Conservation (phyloP, 2,329 filamentous ascomycete species). For the Hyphodiscus sp. region DNA sequence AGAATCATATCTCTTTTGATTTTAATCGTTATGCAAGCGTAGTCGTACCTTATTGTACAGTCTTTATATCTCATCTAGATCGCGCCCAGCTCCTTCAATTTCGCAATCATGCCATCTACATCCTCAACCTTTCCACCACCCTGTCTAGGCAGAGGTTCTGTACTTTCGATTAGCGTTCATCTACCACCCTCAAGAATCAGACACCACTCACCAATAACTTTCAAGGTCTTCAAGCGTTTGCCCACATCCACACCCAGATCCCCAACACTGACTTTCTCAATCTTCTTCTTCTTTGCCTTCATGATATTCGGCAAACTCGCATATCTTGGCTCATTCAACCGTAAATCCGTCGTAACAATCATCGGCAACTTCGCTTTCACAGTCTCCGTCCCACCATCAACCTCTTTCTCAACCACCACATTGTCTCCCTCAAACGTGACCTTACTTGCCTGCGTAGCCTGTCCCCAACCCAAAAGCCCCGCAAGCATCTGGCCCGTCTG, state of each 20-base stretch:
- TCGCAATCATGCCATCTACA: slow-evolving; percentile 87
- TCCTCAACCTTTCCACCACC: slow-evolving; percentile 96
- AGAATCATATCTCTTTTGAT: too few relatives aligned
- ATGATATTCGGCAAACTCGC: slow-evolving; percentile 97
- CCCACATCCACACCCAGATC: slow-evolving; percentile 74
- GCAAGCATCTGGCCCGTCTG: slow-evolving; percentile 99
- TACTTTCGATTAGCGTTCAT: slow-evolving; percentile 30
- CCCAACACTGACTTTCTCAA: slow-evolving; percentile 82
- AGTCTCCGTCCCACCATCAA: slow-evolving; percentile 93
- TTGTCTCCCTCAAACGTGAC: slow-evolving; percentile 68
- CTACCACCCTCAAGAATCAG: not conserved
- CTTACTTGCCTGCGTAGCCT: slow-evolving; percentile 88
- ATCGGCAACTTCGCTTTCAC: slow-evolving; percentile 79
- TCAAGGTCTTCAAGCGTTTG: slow-evolving; percentile 78
- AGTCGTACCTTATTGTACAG: not conserved
- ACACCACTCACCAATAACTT: slow-evolving; percentile 65
- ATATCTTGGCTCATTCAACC: slow-evolving; percentile 91
- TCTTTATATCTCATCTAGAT: slow-evolving; percentile 16
- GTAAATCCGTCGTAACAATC: slow-evolving; percentile 90
- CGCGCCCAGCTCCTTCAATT: slow-evolving; percentile 93
- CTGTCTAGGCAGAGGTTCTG: slow-evolving; percentile 80
- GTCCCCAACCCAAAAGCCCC: slow-evolving; percentile 82
- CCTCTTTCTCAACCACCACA: slow-evolving; percentile 76
- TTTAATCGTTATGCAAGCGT: slow-evolving; percentile 2
- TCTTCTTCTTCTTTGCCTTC: slow-evolving; percentile 99